Evolutionary conservation across 1,284 basidiomycete genomes (phyloP).

Genomic region (Dichomitus squalens): DNA sequence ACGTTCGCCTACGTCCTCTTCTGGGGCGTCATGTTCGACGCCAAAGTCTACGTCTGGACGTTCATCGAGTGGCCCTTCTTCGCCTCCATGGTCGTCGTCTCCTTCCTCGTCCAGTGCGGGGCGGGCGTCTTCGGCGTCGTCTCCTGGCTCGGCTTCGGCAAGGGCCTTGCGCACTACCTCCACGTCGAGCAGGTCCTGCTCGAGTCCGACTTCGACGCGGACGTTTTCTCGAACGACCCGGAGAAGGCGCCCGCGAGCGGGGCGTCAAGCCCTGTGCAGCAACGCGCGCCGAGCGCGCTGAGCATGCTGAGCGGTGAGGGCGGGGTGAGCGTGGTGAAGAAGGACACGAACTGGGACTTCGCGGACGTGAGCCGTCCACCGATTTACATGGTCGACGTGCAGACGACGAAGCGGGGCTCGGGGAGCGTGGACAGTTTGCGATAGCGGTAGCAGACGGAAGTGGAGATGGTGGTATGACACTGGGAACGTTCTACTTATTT

Average conservation of each 20-base stretch:
- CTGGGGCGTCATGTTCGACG: slow-evolving; percentile 57
- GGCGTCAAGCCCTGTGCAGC: slow-evolving; percentile 11
- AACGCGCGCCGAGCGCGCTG: slow-evolving; percentile 17
- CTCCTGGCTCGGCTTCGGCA: slow-evolving; percentile 51
- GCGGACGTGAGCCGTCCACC: slow-evolving; percentile 22
- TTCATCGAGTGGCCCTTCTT: slow-evolving; percentile 61
- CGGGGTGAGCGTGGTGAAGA: slow-evolving; percentile 19
- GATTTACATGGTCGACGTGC: slow-evolving; percentile 29
- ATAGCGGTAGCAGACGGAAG: background rate
- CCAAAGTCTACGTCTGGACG: slow-evolving; percentile 53
- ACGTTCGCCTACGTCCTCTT: slow-evolving; percentile 40
- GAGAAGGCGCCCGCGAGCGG: slow-evolving; percentile 30
- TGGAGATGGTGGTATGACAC: too few relatives aligned
- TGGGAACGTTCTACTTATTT: too few relatives aligned
- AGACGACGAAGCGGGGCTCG: slow-evolving; percentile 6
- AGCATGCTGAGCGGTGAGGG: slow-evolving; percentile 15
- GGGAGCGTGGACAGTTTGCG: background rate
- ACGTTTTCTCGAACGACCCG: slow-evolving; percentile 41
- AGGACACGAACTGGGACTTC: slow-evolving; percentile 31
- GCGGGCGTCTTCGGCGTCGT: slow-evolving; percentile 48
- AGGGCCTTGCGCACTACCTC: slow-evolving; percentile 52
- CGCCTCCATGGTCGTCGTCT: slow-evolving; percentile 47
- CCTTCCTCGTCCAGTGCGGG: slow-evolving; percentile 47
- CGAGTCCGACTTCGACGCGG: slow-evolving; percentile 46
- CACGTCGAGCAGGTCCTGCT: slow-evolving; percentile 46